A percentile compares a stretch with the other conserved stretches of the same genome.
Evolutionary conservation across 2,329 filamentous ascomycete species (phyloP).

Genomic region (Teratosphaeriaceae sp.): DNA sequence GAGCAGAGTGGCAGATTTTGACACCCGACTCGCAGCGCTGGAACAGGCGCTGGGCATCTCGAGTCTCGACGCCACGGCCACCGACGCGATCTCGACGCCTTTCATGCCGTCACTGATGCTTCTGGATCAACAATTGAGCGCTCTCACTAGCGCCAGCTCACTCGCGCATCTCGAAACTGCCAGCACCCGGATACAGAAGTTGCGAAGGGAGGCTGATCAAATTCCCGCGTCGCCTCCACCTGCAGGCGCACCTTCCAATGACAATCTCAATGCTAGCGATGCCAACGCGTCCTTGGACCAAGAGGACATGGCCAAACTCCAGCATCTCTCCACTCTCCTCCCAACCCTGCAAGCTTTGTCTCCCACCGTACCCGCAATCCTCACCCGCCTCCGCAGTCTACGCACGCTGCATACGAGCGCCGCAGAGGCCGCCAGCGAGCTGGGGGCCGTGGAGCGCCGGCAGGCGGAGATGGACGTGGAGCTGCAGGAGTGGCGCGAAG

Average conservation of each 20-base stretch:
- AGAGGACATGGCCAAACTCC: constrained; percentile 80
- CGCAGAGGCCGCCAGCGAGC: constrained; percentile 67
- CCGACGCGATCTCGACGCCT: constrained; percentile 43
- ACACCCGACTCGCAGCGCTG: constrained; percentile 68
- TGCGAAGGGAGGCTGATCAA: constrained; percentile 60
- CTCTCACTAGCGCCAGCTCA: constrained; percentile 61
- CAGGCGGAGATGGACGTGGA: constrained; percentile 79
- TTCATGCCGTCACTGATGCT: constrained; percentile 73
- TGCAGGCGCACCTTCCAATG: too few species aligned
- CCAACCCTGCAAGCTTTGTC: constrained; percentile 82
- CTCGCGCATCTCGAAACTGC: constrained; percentile 62
- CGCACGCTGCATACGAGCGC: constrained; percentile 81
- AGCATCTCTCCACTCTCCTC: constrained; percentile 81
- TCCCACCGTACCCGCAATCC: constrained; percentile 76
- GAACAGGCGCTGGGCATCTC: constrained; percentile 78
- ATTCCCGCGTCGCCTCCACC: too few species aligned
- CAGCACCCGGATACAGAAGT: constrained; percentile 19
- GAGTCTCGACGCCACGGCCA: constrained; percentile 54
- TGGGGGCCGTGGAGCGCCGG: constrained; percentile 69
- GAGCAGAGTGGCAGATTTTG: constrained; percentile 79
- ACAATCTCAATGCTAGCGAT: constrained; percentile 32
- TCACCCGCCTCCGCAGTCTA: constrained; percentile 80
- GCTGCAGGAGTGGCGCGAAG: constrained; percentile 78
- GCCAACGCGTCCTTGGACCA: constrained; percentile 35
- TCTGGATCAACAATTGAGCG: constrained; percentile 74